A percentile compares a stretch with the other conserved stretches of the same genome.
phyloP scores from a whole-genome alignment of 202 grass and related monocot species.

The Zizania palustris region DNA sequence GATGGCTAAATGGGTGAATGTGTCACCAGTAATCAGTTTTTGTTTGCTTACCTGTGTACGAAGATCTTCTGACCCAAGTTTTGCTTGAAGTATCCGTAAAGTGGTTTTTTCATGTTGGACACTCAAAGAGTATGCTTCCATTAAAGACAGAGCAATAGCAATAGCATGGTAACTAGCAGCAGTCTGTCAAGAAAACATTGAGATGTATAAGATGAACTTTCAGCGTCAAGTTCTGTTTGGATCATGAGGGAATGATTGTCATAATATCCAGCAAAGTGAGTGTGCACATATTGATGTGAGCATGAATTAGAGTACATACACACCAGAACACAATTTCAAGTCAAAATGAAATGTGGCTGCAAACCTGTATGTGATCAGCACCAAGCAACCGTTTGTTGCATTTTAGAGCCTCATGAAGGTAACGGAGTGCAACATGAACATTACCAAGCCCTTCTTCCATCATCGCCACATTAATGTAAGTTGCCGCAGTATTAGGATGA shows the following conservation, averaged over 20 bases:
- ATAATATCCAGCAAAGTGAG: neutral
- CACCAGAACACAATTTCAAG: conserved; percentile 6
- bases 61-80: conserved; percentile 99
- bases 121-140: conserved; percentile 99
- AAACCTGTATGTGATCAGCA: conserved; percentile 97
- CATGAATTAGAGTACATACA: conserved; percentile 7
- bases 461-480: conserved; percentile 99
- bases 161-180: conserved; percentile 99
- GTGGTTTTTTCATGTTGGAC: conserved; percentile 99
- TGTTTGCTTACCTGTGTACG: conserved; percentile 73
- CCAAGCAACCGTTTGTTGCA: conserved; percentile 95
- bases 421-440: conserved; percentile 93
- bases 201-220: conserved; percentile 40
- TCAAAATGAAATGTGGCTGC: conserved; percentile 34
- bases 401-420: conserved; percentile 92
- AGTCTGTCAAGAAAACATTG: conserved; percentile 70
- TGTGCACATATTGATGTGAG: conserved; percentile 6
- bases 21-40: conserved; percentile 7
- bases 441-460: conserved; percentile 99
- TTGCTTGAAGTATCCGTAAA: conserved; percentile 90
- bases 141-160: conserved; percentile 96
- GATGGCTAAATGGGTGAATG: neutral
- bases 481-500: conserved; percentile 98
- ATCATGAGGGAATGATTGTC: conserved; percentile 16
- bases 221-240: conserved; percentile 18